Evolutionary conservation across 306 rosid genomes (phyloP).

Genomic region (Sicyos edulis): DNA sequence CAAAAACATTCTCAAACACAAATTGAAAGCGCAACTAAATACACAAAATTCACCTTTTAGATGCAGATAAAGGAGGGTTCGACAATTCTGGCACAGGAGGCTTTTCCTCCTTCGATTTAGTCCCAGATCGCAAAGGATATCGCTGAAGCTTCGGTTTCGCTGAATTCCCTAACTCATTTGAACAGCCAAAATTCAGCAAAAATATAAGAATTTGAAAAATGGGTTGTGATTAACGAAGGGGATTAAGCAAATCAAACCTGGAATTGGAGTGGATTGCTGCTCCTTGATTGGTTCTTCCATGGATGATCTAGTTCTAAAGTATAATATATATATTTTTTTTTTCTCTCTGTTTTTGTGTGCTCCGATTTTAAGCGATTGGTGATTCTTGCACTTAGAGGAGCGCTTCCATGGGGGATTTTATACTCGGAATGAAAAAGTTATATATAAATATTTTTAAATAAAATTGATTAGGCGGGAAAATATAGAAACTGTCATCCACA

Average conservation of each 20-base stretch:
- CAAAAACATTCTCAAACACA: not conserved
- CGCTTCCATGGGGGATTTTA: constrained; percentile 1
- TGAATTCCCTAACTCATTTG: constrained; percentile 36
- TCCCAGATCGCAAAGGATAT: constrained; percentile 58
- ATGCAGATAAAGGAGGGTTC: constrained; percentile 36
- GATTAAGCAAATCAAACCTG: constrained; percentile 12
- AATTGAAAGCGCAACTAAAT: not conserved
- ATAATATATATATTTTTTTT: not conserved
- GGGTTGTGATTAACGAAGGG: not conserved
- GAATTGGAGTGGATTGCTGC: constrained; percentile 22
- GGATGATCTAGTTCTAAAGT: not conserved
- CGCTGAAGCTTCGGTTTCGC: constrained; percentile 43
- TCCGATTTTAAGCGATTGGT: not conserved
- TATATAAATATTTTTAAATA: not conserved
- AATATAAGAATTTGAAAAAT: not conserved
- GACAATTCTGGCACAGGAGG: constrained; percentile 31
- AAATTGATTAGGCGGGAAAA: constrained; percentile 14
- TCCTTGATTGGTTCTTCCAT: constrained; percentile 23
- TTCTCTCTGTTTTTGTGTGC: not conserved
- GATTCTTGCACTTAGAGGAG: not conserved
- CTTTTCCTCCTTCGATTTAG: constrained; percentile 44
- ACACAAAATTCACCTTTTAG: constrained; percentile 42
- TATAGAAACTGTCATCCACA: constrained; percentile 13
- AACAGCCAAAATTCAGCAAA: not conserved
- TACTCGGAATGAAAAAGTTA: not conserved